These are phyloP conservation scores for Apiospora rasikravindrae DNA, from an alignment of 2,329 filamentous ascomycete genomes.

Conservation along the genomic window DNA sequence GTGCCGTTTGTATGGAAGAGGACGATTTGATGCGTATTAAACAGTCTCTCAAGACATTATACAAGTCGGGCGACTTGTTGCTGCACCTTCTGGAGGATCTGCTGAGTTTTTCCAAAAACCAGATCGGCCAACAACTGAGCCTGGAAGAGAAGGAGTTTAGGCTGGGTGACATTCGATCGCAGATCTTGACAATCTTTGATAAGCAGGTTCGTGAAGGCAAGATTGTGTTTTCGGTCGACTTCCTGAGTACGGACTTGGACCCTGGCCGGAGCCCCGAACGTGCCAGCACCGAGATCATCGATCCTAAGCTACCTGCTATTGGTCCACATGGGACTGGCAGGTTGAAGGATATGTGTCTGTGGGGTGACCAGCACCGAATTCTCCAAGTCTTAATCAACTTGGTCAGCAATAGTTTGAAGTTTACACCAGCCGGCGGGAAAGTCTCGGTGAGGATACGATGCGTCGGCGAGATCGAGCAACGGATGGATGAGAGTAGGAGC, in stretches of 20 bases:
- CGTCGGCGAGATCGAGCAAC: slow-evolving; percentile 60
- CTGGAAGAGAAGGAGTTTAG: slow-evolving; percentile 87
- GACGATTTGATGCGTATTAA: slow-evolving; percentile 79
- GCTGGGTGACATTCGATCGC: slow-evolving; percentile 81
- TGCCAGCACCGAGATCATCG: slow-evolving; percentile 38
- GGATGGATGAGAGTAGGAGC: slow-evolving; percentile 52
- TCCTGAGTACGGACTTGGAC: slow-evolving; percentile 59
- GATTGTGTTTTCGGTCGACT: slow-evolving; percentile 76
- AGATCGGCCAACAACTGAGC: slow-evolving; percentile 82
- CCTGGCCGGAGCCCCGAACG: slow-evolving; percentile 39
- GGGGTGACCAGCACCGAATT: slow-evolving; percentile 92
- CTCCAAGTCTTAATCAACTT: slow-evolving; percentile 93
- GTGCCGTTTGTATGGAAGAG: slow-evolving; percentile 90
- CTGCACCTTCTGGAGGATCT: slow-evolving; percentile 88
- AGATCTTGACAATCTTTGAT: slow-evolving; percentile 85
- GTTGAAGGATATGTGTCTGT: slow-evolving; percentile 84
- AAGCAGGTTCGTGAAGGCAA: slow-evolving; percentile 83
- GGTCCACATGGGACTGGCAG: slow-evolving; percentile 70
- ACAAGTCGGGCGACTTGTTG: slow-evolving; percentile 85
- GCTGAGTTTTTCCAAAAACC: slow-evolving; percentile 92
- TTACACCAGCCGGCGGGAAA: slow-evolving; percentile 77
- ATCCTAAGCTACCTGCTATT: slow-evolving; percentile 56
- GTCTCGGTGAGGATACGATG: slow-evolving; percentile 81
- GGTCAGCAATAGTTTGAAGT: slow-evolving; percentile 90
- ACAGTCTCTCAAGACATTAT: slow-evolving; percentile 84